phyloP scores from a whole-genome alignment of 352 stramenopile species.

The Pythium aphanidermatum region DNA sequence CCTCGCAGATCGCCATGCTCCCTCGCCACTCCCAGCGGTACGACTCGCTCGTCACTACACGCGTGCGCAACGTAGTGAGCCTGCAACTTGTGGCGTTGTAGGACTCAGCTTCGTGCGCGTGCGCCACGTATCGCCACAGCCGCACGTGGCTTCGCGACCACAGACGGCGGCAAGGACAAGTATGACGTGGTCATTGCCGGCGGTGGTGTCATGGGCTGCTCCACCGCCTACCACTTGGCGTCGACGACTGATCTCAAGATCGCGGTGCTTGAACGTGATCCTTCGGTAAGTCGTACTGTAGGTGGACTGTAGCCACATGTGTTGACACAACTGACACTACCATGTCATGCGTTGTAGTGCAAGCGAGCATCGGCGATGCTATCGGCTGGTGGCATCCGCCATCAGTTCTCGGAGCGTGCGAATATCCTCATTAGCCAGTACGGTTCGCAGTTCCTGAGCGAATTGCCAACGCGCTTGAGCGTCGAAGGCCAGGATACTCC shows the following conservation, averaged over 20 bases:
- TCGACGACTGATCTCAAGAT: constrained; percentile 61
- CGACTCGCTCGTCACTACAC: background rate
- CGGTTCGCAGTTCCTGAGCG: constrained; percentile 59
- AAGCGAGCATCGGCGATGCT: constrained; percentile 76
- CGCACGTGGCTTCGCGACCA: constrained; percentile 4
- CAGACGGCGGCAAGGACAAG: constrained; percentile 1
- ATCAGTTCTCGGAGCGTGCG: constrained; percentile 72
- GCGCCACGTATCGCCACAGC: too few species aligned
- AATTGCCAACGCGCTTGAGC: constrained; percentile 40
- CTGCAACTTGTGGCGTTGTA: too few species aligned
- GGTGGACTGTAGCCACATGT: background rate
- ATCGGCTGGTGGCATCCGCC: constrained; percentile 68
- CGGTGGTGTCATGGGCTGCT: constrained; percentile 81
- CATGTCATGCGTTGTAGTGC: constrained; percentile 71
- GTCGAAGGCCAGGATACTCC: constrained; percentile 45
- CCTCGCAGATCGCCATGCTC: background rate
- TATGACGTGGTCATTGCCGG: constrained; percentile 80
- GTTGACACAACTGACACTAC: background rate
- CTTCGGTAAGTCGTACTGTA: constrained; percentile 32
- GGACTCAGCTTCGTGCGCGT: too few species aligned
- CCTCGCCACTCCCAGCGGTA: constrained; percentile 7
- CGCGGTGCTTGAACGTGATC: constrained; percentile 67
- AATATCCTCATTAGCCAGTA: constrained; percentile 84
- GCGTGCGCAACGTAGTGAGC: too few species aligned
- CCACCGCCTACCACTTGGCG: constrained; percentile 81